phyloP scores from a whole-genome alignment of 306 rosid genomes.

The cucumber (Cucumis sativus) region DNA sequence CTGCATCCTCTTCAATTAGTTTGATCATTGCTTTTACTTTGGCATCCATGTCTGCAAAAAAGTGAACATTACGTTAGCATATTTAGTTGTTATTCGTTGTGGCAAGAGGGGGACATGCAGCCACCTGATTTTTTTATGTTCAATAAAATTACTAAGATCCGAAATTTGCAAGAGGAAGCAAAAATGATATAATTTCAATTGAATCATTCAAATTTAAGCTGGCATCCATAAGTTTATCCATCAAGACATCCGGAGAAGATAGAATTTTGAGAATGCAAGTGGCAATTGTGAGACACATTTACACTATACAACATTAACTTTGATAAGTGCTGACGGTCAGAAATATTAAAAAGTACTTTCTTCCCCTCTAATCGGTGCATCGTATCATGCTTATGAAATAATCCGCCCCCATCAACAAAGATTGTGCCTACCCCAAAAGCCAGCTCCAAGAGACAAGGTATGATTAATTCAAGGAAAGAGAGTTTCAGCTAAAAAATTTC shows the following conservation, averaged over 20 bases:
- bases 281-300: background rate
- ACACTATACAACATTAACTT: background rate
- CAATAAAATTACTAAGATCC: background rate
- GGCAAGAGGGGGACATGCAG: background rate
- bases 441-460: background rate
- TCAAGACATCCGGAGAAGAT: background rate
- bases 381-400: background rate
- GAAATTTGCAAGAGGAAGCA: background rate
- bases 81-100: background rate
- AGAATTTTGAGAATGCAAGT: background rate
- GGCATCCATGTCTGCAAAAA: constrained; percentile 75
- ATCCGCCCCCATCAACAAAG: background rate
- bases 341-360: background rate
- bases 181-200: background rate
- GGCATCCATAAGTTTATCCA: background rate
- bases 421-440: background rate
- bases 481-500: background rate
- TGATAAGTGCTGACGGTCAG: background rate
- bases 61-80: background rate
- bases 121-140: background rate
- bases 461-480: background rate
- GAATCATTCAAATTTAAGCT: background rate
- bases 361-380: background rate
- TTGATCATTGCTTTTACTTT: constrained; percentile 97
- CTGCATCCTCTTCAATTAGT: constrained; percentile 99